Evolutionary conservation across 805 yeast species (phyloP), one percentile per base, ranked within the genome.

Genomic region (Ogataea wickerhamii): DNA sequence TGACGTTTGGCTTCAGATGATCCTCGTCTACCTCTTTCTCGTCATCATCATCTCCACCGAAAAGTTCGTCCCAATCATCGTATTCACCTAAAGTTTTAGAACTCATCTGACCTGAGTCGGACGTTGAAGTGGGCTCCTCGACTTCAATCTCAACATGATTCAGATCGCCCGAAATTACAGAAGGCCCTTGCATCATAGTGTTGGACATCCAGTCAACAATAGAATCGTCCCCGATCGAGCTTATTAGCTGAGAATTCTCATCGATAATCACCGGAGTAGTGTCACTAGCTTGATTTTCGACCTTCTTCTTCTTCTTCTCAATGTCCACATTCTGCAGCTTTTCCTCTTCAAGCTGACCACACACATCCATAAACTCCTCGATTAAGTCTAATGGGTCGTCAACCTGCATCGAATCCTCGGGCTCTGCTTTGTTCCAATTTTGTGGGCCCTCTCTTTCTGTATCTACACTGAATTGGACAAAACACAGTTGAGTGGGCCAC

Each of bases 401-500:
- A 17, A 53, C 21, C 14, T 45, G 46, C 12, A 47, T 28, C 13
- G 21, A 22, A 2, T 28, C 17, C 4, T 31, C 34, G 3, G 27
- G 36, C 10, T 39, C 38, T 11, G 21, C 14, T 13, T 14, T 26
- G 7, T 26, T 26, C 11, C 16, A 13, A 18, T 20, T 30, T 11
- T 23, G 17, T 12, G 37, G 17, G 6, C 22, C 29, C 16, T 25
- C 18, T 67, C 32, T 39, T 1, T 41, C 18, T 24, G 49, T 58
- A 1, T 47, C 38, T n/a, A 13, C 7, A 2, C 59, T 74, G 38
- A 70, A 63, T 52, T 84, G 93, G 4, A 76, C 64, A 40, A 75
- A 66, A 50, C 89, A 81, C 16, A 84, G 61, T 32, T 73, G 75
- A 50, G 81, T 61, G 0, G 94, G 94, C 94, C 94, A 85, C 30